Evolutionary conservation across 805 yeast species (phyloP).

Genomic region (Wickerhamia fluorescens): DNA sequence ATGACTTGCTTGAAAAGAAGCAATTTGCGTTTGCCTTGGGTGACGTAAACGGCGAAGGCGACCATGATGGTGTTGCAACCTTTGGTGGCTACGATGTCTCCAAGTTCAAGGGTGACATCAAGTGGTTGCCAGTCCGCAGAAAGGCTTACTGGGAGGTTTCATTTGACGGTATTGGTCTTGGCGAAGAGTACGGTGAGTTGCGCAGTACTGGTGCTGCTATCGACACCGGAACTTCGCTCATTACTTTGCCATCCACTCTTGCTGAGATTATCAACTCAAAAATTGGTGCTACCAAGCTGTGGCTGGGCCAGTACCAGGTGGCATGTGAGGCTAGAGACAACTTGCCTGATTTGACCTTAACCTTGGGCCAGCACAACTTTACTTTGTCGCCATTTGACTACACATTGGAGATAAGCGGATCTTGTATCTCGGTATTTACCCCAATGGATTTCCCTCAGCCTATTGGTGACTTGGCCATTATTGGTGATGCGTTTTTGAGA

Average conservation of each 20-base stretch:
- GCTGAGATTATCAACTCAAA: slow-evolving; percentile 93
- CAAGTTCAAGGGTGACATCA: slow-evolving; percentile 73
- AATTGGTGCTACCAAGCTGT: slow-evolving; percentile 94
- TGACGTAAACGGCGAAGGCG: slow-evolving; percentile 61
- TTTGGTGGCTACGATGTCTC: slow-evolving; percentile 89
- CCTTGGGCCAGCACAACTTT: slow-evolving; percentile 84
- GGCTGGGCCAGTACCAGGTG: slow-evolving; percentile 95
- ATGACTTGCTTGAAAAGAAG: slow-evolving; percentile 75
- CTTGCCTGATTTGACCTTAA: slow-evolving; percentile 89
- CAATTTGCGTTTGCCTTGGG: slow-evolving; percentile 91
- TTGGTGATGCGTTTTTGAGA: slow-evolving; percentile 97
- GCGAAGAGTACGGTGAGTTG: slow-evolving; percentile 84
- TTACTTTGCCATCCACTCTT: slow-evolving; percentile 88
- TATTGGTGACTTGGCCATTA: slow-evolving; percentile 90
- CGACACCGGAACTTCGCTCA: slow-evolving; percentile 96
- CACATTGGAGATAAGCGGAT: slow-evolving; percentile 88
- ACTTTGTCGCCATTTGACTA: slow-evolving; percentile 86
- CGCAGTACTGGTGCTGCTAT: slow-evolving; percentile 90
- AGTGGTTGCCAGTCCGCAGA: slow-evolving; percentile 97
- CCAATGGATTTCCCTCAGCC: slow-evolving; percentile 98
- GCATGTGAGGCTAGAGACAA: slow-evolving; percentile 82
- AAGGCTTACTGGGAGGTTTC: slow-evolving; percentile 99
- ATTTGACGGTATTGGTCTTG: slow-evolving; percentile 84
- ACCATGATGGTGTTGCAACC: slow-evolving; percentile 92
- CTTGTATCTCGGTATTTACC: slow-evolving; percentile 93